phyloP scores from a whole-genome alignment of 2,329 filamentous ascomycete species.

The Cadophora gregata region DNA sequence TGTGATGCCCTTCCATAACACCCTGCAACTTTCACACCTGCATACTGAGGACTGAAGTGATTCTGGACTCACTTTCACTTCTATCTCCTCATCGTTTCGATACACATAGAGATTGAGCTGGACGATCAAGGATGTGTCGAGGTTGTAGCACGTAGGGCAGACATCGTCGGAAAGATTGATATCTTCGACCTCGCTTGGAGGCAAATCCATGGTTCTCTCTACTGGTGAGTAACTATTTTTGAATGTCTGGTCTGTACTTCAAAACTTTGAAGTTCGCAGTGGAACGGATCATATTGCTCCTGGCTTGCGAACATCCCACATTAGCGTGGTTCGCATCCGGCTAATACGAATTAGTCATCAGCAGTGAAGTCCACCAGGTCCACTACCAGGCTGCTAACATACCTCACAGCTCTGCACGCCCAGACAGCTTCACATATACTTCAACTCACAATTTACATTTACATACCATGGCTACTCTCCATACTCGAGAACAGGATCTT shows the following conservation, averaged over 20 bases:
- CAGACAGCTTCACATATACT: background rate
- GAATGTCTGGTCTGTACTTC: too few relatives aligned
- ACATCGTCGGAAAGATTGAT: background rate
- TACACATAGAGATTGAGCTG: background rate
- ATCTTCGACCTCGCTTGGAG: background rate
- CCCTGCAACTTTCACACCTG: background rate
- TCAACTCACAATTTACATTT: background rate
- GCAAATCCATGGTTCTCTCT: background rate
- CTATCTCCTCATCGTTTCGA: background rate
- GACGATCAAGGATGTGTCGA: background rate
- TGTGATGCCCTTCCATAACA: background rate
- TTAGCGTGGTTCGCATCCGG: too few relatives aligned
- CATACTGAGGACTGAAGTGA: background rate
- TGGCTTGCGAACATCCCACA: too few relatives aligned
- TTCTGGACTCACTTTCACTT: background rate
- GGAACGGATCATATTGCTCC: too few relatives aligned
- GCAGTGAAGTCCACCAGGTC: too few relatives aligned
- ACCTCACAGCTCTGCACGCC: too few relatives aligned
- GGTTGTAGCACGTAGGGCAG: background rate
- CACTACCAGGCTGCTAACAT: too few relatives aligned
- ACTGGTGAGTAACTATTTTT: too few relatives aligned
- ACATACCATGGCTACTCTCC: conserved; percentile 20
- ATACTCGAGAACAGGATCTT: conserved; percentile 46
- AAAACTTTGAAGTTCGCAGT: too few relatives aligned
- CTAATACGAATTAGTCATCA: too few relatives aligned